phyloP scores from a whole-genome alignment of 106 monocot genomes.

The Cymbidium sinense region DNA sequence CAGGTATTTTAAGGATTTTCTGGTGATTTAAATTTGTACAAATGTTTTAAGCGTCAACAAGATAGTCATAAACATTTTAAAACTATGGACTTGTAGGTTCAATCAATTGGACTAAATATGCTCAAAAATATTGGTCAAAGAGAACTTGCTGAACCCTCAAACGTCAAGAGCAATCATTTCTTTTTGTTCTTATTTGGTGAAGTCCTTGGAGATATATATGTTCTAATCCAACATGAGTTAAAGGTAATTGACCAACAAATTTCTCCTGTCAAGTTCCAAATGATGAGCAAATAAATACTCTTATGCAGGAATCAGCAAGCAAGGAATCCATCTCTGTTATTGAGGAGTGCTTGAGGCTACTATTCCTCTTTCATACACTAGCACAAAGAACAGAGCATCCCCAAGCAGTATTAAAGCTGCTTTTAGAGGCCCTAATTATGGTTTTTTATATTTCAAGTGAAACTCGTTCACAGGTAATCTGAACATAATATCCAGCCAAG shows the following conservation, averaged over 20 bases:
- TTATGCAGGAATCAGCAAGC: slow-evolving; percentile 37
- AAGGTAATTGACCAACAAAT: slow-evolving; percentile 42
- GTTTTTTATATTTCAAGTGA: slow-evolving; percentile 40
- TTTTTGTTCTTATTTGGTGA: slow-evolving; percentile 54
- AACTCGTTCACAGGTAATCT: slow-evolving; percentile 44
- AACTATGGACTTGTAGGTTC: slow-evolving; percentile 38
- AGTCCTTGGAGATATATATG: slow-evolving; percentile 59
- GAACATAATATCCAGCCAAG: background rate
- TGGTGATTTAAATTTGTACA: background rate
- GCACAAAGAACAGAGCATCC: slow-evolving; percentile 42
- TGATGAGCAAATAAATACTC: background rate
- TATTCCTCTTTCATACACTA: slow-evolving; percentile 65
- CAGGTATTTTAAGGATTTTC: slow-evolving; percentile 42
- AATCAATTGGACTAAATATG: slow-evolving; percentile 46
- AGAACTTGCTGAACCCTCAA: slow-evolving; percentile 38
- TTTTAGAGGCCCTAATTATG: slow-evolving; percentile 74
- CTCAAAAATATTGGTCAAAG: slow-evolving; percentile 58
- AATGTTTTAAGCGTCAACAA: background rate
- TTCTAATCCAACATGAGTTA: slow-evolving; percentile 42
- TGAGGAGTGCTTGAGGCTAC: slow-evolving; percentile 74
- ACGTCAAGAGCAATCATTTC: slow-evolving; percentile 24
- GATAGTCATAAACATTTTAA: background rate
- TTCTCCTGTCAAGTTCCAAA: background rate
- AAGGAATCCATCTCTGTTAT: slow-evolving; percentile 42
- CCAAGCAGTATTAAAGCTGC: slow-evolving; percentile 30